Conservation (phyloP, 305 asterid genomes). For the Fraxinus sp. region DNA sequence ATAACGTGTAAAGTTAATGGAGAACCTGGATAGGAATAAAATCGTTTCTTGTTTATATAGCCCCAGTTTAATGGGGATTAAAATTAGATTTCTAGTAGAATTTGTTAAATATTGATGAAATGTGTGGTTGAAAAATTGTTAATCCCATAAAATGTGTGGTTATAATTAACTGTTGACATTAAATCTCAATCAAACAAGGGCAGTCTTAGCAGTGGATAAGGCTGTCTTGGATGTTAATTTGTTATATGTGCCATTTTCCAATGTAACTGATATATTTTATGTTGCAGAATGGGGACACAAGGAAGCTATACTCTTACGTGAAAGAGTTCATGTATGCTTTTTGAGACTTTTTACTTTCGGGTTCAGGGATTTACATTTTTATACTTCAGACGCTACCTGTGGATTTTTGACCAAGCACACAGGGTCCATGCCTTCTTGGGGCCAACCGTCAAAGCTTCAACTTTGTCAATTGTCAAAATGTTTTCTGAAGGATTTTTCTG, state of each 20-base stretch:
- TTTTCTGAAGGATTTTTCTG: neutral
- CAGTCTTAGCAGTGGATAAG: neutral
- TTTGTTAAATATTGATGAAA: neutral
- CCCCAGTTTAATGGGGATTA: neutral
- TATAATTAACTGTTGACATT: neutral
- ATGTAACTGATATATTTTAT: constrained; percentile 3
- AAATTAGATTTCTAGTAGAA: neutral
- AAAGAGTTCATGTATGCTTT: constrained; percentile 50
- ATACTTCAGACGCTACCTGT: neutral
- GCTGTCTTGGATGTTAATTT: neutral
- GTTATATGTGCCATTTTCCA: constrained; percentile 14
- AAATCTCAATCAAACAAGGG: neutral
- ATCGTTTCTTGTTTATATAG: neutral
- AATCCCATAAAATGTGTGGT: neutral
- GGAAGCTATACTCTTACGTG: constrained; percentile 45
- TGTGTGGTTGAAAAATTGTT: neutral
- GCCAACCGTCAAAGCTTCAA: neutral
- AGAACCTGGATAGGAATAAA: neutral
- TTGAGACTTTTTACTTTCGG: neutral
- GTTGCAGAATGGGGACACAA: constrained; percentile 58
- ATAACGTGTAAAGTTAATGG: neutral
- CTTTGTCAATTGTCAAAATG: neutral
- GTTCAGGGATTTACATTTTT: neutral
- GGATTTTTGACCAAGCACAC: neutral
- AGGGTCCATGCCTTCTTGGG: neutral